Percentiles rank a stretch among this genome's conserved stretches.
Evolutionary conservation across 768 basidiomycete genomes (phyloP).

Genomic region (Vararia minispora): DNA sequence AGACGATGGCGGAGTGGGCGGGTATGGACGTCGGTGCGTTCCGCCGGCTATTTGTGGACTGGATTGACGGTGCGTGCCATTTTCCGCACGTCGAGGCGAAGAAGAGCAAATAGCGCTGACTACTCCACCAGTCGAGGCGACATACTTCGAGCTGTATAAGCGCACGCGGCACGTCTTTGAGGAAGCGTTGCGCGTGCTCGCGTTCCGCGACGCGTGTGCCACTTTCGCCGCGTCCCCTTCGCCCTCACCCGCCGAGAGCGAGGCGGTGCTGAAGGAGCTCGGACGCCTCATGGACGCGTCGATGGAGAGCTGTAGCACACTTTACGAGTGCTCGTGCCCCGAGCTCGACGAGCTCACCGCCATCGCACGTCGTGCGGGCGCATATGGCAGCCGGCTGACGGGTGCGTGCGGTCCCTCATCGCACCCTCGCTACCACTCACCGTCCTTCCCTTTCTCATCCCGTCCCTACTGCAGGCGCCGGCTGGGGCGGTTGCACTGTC

Average conservation of each 20-base stretch:
- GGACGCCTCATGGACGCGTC: constrained; percentile 74
- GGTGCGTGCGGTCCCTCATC: constrained; percentile 29
- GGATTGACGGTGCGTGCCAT: constrained; percentile 56
- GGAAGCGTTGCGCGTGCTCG: constrained; percentile 72
- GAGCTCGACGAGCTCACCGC: constrained; percentile 63
- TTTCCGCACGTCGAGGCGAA: neutral
- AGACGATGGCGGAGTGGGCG: constrained; percentile 61
- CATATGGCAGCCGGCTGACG: constrained; percentile 76
- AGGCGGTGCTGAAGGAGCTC: constrained; percentile 32
- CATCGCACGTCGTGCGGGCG: constrained; percentile 60
- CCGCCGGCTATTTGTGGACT: constrained; percentile 59
- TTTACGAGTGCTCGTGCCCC: constrained; percentile 72
- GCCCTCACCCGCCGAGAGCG: constrained; percentile 11
- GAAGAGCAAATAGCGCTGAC: neutral
- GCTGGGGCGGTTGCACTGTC: constrained; percentile 88
- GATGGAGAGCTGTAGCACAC: constrained; percentile 53
- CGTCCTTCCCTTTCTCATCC: neutral
- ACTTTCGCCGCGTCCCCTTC: constrained; percentile 21
- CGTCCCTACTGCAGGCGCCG: constrained; percentile 43
- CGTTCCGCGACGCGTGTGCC: constrained; percentile 63
- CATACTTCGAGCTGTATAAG: constrained; percentile 73
- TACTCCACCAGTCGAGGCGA: constrained; percentile 51
- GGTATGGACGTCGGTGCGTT: constrained; percentile 47
- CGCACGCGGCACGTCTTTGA: constrained; percentile 72
- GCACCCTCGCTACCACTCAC: no score